Evolutionary conservation across 371 early-diverging fungal genomes (phyloP), one percentile per base, ranked within the genome.

Genomic region (Coemansia sp.): DNA sequence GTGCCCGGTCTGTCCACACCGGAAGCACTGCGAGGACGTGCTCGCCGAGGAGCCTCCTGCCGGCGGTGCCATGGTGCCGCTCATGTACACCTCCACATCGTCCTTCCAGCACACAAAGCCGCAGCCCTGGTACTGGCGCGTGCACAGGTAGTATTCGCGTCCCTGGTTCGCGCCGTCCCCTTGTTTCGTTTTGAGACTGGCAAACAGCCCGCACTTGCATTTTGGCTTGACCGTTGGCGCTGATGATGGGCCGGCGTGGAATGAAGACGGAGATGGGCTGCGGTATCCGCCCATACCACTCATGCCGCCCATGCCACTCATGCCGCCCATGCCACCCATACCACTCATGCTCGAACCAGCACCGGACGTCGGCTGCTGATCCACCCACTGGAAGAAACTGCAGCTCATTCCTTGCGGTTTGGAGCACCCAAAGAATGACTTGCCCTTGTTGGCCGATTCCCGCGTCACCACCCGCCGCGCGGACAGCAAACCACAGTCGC

Each of bases 391-490:
- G 65, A 87, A 86, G 57, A 79, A 86, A 11, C 65, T 72, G 52
- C 87, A 87, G 9, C 71, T 71, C 14, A 76, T 54, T 0, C 74
- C 76, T 35, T 60, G 69, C 7, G 68, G 43, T 26, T 82, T 78
- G 30, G 72, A 50, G 62, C 88, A 88, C 0, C 38, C 59, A 59
- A 61, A 85, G 54, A 86, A 86, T 11, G 75, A 41, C 32, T 84
- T 77, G 7, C 87, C 87, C 68, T 83, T 80, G 66, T 88, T 90
- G 5, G 85, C 76, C 0, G 88, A 88, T 36, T 85, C 83, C 55
- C 86, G 88, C 0, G 49, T 59, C 2, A 82, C 82, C 9, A 71
- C 75, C 26, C 77, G 62, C 36, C 69, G 66, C 1, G 36, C 43
- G 1, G 68, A 63, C 7, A 45, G 53, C 3, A 41, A 41, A 34